Evolutionary conservation across 805 yeast genomes (phyloP).

Genomic region (Candida arabinofermentans): DNA sequence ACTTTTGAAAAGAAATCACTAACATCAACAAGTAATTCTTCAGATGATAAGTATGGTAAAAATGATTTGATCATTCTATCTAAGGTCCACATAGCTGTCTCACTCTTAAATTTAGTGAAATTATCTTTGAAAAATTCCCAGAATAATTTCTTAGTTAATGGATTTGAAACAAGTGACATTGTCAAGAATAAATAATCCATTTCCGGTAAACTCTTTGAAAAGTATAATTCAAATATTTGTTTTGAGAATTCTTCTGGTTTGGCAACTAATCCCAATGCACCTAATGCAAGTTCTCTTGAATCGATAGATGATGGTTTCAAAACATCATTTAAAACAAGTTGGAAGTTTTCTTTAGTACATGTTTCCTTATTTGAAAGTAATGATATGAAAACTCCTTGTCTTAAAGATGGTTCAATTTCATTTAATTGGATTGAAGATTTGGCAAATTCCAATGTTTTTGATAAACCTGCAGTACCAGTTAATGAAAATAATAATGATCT

Average conservation of each 20-base stretch:
- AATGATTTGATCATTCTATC: slow-evolving; percentile 34
- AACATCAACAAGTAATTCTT: slow-evolving; percentile 34
- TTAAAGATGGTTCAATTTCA: slow-evolving; percentile 36
- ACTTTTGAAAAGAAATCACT: slow-evolving; percentile 40
- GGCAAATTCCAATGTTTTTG: slow-evolving; percentile 31
- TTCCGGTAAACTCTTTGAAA: slow-evolving; percentile 43
- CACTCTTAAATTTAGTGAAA: slow-evolving; percentile 40
- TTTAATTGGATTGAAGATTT: slow-evolving; percentile 4
- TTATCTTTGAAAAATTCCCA: slow-evolving; percentile 49
- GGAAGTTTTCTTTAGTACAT: slow-evolving; percentile 32
- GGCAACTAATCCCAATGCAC: slow-evolving; percentile 48
- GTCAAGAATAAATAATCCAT: slow-evolving; percentile 60
- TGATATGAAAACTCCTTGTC: slow-evolving; percentile 40
- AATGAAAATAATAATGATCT: slow-evolving; percentile 36
- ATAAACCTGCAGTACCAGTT: slow-evolving; percentile 38
- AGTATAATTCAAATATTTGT: slow-evolving; percentile 37
- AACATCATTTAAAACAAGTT: slow-evolving; percentile 43
- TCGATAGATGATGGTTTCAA: slow-evolving; percentile 50
- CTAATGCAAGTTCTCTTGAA: slow-evolving; percentile 52
- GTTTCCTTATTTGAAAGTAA: slow-evolving; percentile 36
- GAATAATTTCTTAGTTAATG: slow-evolving; percentile 37
- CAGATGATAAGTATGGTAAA: slow-evolving; percentile 32
- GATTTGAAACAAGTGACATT: slow-evolving; percentile 42
- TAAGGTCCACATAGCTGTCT: slow-evolving; percentile 35
- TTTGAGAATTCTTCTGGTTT: slow-evolving; percentile 32